Conservation (phyloP, 306 rosid genomes). For the Urtica urens region DNA sequence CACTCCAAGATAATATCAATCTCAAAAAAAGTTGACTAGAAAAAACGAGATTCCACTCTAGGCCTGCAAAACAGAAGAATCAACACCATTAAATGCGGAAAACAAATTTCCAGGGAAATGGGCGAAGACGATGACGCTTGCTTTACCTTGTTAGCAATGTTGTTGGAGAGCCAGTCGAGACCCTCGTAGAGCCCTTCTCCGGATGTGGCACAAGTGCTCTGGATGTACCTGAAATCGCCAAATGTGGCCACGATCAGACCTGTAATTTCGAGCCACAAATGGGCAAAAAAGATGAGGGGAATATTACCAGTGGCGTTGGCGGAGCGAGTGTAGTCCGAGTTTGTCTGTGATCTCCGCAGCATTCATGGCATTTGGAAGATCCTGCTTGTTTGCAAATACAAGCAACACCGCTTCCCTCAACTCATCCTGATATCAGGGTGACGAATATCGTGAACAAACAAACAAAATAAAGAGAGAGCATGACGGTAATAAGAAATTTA, state of each 20-base stretch:
- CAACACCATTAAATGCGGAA: background rate
- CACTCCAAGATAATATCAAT: constrained; percentile 3
- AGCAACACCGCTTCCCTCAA: constrained; percentile 44
- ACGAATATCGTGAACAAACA: background rate
- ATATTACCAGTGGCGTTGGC: constrained; percentile 47
- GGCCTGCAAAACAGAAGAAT: constrained; percentile 4
- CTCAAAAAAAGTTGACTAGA: background rate
- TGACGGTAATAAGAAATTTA: background rate
- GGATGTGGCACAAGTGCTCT: constrained; percentile 48
- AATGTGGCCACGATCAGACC: background rate
- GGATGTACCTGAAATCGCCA: constrained; percentile 22
- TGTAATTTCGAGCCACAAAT: background rate
- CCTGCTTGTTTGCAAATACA: constrained; percentile 54
- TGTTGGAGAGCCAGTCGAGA: constrained; percentile 47
- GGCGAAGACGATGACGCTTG: too few species aligned
- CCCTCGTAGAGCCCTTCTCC: constrained; percentile 51
- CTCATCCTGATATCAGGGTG: constrained; percentile 27
- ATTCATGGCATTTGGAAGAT: constrained; percentile 53
- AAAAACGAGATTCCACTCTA: constrained; percentile 3
- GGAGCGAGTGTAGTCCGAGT: constrained; percentile 44
- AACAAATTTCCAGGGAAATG: background rate
- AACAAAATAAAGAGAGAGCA: background rate
- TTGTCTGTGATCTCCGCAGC: constrained; percentile 48
- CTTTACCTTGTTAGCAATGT: constrained; percentile 39
- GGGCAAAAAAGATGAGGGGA: background rate